These are phyloP conservation scores for Antrodiella citrinella DNA, from an alignment of 768 basidiomycete genomes.

Conservation along the genomic window DNA sequence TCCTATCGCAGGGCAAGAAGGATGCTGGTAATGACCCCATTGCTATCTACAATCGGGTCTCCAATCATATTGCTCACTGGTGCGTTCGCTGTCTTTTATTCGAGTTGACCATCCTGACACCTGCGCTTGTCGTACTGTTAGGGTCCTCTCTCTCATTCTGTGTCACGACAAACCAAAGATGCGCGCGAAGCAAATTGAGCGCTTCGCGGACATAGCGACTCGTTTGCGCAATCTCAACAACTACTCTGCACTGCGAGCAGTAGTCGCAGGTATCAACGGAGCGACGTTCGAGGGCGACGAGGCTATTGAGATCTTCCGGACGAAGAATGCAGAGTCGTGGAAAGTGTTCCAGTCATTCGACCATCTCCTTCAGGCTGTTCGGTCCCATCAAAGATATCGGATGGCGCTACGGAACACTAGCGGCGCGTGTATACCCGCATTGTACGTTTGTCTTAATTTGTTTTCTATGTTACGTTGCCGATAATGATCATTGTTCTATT, in stretches of 20 bases:
- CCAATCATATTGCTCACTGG: constrained; percentile 84
- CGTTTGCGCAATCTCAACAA: constrained; percentile 80
- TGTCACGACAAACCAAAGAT: constrained; percentile 72
- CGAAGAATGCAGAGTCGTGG: constrained; percentile 55
- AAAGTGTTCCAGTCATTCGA: constrained; percentile 81
- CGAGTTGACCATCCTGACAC: too few species aligned
- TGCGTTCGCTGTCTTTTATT: too few species aligned
- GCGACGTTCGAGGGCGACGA: constrained; percentile 72
- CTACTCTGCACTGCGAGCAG: constrained; percentile 86
- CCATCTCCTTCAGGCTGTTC: constrained; percentile 70
- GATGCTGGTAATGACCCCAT: constrained; percentile 62
- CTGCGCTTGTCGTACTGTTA: too few species aligned
- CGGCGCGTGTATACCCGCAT: constrained; percentile 79
- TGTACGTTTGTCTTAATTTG: constrained; percentile 31
- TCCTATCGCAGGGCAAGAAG: constrained; percentile 60
- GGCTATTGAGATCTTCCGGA: constrained; percentile 67
- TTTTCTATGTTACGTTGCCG: constrained; percentile 8
- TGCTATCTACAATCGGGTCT: constrained; percentile 61
- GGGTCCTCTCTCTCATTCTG: constrained; percentile 88
- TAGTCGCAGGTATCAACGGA: constrained; percentile 89
- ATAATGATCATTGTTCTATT: background rate
- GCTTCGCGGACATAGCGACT: constrained; percentile 78
- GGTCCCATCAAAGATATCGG: constrained; percentile 87
- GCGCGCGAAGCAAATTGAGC: constrained; percentile 80
- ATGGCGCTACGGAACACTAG: constrained; percentile 80